Base-by-base conservation (phyloP, 192 early-diverging fungal species). In the Kappamyces sp. region DNA sequence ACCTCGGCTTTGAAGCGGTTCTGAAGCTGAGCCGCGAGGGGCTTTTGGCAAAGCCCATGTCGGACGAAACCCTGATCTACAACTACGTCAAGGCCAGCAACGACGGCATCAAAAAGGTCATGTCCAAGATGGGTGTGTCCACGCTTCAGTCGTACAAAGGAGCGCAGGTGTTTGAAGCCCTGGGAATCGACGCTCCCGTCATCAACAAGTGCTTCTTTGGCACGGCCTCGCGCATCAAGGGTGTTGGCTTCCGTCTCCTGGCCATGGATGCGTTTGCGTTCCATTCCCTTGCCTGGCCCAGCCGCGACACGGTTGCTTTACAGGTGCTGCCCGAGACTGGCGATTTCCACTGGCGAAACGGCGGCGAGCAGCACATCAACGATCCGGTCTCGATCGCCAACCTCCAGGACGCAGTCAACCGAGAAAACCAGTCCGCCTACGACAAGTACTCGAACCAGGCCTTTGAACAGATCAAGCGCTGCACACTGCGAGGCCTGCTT, bases 121-220 rank as follows among this genome's bases (percentile, higher is more conserved):
- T 97, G 94, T 96, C 94, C 65, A 98, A 98, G 82, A 98, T 98
- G 96, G 96, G 96, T 58, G 95, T 98, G 57, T 95, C 93, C 7
- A 97, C 96, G 13, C 74, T 98, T 51, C 92, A 94, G 72, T 88
- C 85, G 8, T 98, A 98, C 83, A 97, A 97, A 77, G 96, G 93
- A 55, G 96, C 96, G 6, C 96, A 98, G 81, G 94, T 97, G 65
- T 98, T 98, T 68, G 96, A 98, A 68, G 91, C 91, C 13, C 82
- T 98, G 33, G 96, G 96, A 62, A 65, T 98, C 2, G 90, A 93
- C 60, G 75, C 81, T 35, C 76, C 87, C 38, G 94, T 98, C 41
- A 87, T 98, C 55, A 73, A 81, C 35, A 81, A 83, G 50, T 98
- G 94, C 69, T 98, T 98, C 77, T 83, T 86, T 13, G 96, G 96